Evolutionary conservation across 2,329 filamentous ascomycete species (phyloP), one percentile per base, ranked within the genome.

Genomic region (Botryotinia convoluta): DNA sequence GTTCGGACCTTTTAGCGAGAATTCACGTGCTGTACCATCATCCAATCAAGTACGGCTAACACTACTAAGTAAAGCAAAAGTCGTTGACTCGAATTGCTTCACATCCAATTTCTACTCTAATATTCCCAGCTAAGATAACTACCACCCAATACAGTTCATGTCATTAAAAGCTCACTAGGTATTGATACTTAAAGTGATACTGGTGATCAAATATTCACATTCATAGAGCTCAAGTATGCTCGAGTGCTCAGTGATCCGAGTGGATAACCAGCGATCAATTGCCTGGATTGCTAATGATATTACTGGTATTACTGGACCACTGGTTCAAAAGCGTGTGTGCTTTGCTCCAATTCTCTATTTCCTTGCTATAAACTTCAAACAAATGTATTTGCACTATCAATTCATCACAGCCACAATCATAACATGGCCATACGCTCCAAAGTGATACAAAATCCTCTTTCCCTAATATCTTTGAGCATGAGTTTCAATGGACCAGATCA

Each of bases 1-100:
- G 44, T 45, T 42, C 51, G 42, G 57, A 51, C 54, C 54, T 48
- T 44, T 67, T 72, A 72, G 51, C 62, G 71, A 72, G 45, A 22
- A 42, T 67, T n/a, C 65, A 42, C 62, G 51, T 44, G 51, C 48
- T 51, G 42, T 3, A 18, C 29, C 1, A 9, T 32, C n/a, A 32
- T 32, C 59, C 57, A 39, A 71, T 71, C 69, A 39, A 7, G 65
- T 26, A 54, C 35, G 16, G 64, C 14, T 14, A 57, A 22, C 2
- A 26, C 10, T 42, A 54, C 18, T 12, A 32, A 32, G 16, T 5
- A 54, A 67, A 54, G 16, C 26, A 54, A 18, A 35, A 65, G 44
- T 16, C 22, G 29, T 3, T 54, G 26, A 42, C 44, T 39, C 18
- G 22, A 9, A 29, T 39, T 12, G 37, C 35, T 54, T 54, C 29